Evolutionary conservation across 2,329 filamentous ascomycete genomes (phyloP).

Genomic region (Chaetomium globosum): DNA sequence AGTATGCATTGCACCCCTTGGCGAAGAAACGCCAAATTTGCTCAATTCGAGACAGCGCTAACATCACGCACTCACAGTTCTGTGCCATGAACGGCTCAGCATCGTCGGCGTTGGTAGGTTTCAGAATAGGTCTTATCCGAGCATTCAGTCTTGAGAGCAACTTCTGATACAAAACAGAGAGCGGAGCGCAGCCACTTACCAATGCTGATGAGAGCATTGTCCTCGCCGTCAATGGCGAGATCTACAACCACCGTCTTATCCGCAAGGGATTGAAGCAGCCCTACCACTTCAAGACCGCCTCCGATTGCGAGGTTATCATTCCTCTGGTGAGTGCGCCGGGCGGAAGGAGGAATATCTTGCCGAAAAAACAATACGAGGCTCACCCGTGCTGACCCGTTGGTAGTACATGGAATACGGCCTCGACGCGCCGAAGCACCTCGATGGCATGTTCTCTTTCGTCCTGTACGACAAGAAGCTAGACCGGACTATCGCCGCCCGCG

Average conservation of each 20-base stretch:
- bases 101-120: conserved; percentile 90
- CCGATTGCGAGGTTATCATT: conserved; percentile 98
- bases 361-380: neutral
- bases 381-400: conserved; percentile 1
- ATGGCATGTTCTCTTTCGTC: conserved; percentile 99
- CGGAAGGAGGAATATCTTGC: neutral
- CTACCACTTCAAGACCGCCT: conserved; percentile 98
- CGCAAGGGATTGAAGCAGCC: conserved; percentile 80
- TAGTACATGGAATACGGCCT: conserved; percentile 91
- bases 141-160: conserved; percentile 24
- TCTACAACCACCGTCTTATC: conserved; percentile 97
- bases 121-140: conserved; percentile 31
- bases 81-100: conserved; percentile 95
- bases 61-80: conserved; percentile 59
- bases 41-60: conserved; percentile 33
- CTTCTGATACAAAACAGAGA: conserved; percentile 61
- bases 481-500: conserved; percentile 88
- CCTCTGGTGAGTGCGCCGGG: conserved; percentile 69
- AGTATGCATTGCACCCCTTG: conserved; percentile 59
- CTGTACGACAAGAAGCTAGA: conserved; percentile 95
- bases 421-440: conserved; percentile 88
- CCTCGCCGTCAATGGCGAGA: conserved; percentile 97
- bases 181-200: conserved; percentile 91
- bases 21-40: neutral
- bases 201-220: conserved; percentile 87